Conservation (phyloP, 768 basidiomycete species). For the Rhodocollybia butyracea region DNA sequence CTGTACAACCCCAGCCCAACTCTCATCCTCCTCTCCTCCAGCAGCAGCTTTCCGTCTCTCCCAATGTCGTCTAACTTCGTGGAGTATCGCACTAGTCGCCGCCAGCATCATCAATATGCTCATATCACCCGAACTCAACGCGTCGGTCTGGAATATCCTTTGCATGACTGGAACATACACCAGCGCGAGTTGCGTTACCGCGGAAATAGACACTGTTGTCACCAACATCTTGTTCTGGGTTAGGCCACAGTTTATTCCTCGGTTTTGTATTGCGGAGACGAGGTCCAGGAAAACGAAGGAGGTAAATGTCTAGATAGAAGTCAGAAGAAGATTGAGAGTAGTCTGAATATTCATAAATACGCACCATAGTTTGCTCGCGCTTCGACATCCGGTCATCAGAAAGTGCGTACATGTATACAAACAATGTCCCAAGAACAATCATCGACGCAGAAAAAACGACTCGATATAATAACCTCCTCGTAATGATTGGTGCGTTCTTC, state of each 20-base stretch:
- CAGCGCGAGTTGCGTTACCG: conserved; percentile 77
- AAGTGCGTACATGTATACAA: conserved; percentile 80
- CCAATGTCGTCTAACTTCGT: conserved; percentile 76
- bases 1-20: conserved; percentile 43
- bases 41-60: conserved; percentile 52
- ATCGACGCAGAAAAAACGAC: conserved; percentile 93
- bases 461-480: conserved; percentile 62
- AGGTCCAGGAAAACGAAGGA: conserved; percentile 97
- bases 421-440: conserved; percentile 86
- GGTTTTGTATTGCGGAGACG: conserved; percentile 91
- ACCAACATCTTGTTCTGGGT: conserved; percentile 88
- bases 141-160: conserved; percentile 89
- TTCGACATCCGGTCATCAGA: conserved; percentile 80
- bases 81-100: conserved; percentile 58
- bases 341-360: neutral
- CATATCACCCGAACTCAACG: conserved; percentile 67
- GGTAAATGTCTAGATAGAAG: conserved; percentile 78
- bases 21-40: conserved; percentile 39
- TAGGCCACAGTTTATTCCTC: conserved; percentile 83
- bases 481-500: conserved; percentile 90
- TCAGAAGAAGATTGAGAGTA: neutral
- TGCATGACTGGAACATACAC: conserved; percentile 93
- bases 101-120: conserved; percentile 67
- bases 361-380: conserved; percentile 94
- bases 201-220: conserved; percentile 83